Evolutionary conservation across 148 eudicot species (phyloP).

Genomic region (Rhododendron henanense): DNA sequence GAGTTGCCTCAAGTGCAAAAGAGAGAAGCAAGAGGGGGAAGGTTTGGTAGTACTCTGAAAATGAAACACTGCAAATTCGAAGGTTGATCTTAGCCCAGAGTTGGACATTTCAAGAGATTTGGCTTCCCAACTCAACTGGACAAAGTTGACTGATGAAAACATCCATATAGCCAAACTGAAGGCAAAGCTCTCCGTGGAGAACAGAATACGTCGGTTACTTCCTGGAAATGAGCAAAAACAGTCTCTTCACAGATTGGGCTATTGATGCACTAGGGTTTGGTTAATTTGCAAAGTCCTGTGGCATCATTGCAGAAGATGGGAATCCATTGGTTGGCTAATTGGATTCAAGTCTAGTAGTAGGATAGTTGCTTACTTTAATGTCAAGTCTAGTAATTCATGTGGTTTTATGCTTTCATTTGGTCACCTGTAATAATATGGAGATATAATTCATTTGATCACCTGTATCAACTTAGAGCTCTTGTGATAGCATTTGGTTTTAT

Average conservation of each 20-base stretch:
- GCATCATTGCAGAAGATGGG: slow-evolving; percentile 50
- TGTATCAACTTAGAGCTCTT: too few relatives aligned
- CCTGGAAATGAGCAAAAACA: slow-evolving; percentile 21
- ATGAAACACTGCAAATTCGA: slow-evolving; percentile 40
- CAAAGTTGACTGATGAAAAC: slow-evolving; percentile 33
- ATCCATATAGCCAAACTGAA: slow-evolving; percentile 45
- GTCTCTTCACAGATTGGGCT: slow-evolving; percentile 18
- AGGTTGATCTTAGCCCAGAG: slow-evolving; percentile 31
- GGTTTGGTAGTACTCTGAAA: slow-evolving; percentile 51
- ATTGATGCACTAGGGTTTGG: slow-evolving; percentile 34
- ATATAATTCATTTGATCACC: too few relatives aligned
- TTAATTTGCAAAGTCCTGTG: slow-evolving; percentile 38
- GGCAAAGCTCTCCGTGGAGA: slow-evolving; percentile 59
- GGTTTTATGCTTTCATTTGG: too few relatives aligned
- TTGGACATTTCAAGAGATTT: slow-evolving; percentile 53
- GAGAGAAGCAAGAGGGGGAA: too few relatives aligned
- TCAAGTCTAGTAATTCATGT: too few relatives aligned
- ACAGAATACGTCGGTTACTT: slow-evolving; percentile 45
- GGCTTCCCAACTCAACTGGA: slow-evolving; percentile 42
- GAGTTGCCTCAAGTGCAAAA: too few relatives aligned
- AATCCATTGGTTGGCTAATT: too few relatives aligned
- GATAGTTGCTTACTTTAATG: too few relatives aligned
- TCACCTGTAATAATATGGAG: too few relatives aligned
- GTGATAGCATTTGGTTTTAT: too few relatives aligned
- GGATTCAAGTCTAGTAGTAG: too few relatives aligned